Conservation (phyloP, 768 basidiomycete species). For the Lactarius trivialis region DNA sequence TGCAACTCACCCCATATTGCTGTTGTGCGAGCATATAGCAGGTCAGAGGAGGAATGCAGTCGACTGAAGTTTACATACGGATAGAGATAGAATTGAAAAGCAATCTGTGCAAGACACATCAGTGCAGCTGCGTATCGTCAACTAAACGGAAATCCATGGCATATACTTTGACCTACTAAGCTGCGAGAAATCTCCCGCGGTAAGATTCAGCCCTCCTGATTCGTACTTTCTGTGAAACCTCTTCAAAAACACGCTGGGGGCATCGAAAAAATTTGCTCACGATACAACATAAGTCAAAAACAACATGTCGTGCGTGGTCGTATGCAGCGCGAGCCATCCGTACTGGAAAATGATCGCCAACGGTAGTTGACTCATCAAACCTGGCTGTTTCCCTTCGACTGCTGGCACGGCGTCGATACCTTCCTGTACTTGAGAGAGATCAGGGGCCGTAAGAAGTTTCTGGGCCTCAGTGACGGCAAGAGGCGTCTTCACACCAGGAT, state of each 20-base stretch:
- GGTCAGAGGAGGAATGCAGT: neutral
- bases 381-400: slow-evolving; percentile 49
- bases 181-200: slow-evolving; percentile 87
- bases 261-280: slow-evolving; percentile 39
- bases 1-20: slow-evolving; percentile 33
- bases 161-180: slow-evolving; percentile 50
- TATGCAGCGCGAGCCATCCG: slow-evolving; percentile 80
- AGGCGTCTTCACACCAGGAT: slow-evolving; percentile 75
- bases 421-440: slow-evolving; percentile 35
- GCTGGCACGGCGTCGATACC: slow-evolving; percentile 35
- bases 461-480: slow-evolving; percentile 71
- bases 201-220: slow-evolving; percentile 85
- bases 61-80: slow-evolving; percentile 50
- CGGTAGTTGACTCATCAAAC: slow-evolving; percentile 70
- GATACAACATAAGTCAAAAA: slow-evolving; percentile 89
- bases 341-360: slow-evolving; percentile 85
- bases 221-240: slow-evolving; percentile 54
- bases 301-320: slow-evolving; percentile 84
- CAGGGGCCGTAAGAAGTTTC: slow-evolving; percentile 37
- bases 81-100: slow-evolving; percentile 87
- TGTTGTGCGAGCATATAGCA: slow-evolving; percentile 12
- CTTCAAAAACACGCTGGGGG: slow-evolving; percentile 2
- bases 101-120: slow-evolving; percentile 92
- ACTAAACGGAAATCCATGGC: slow-evolving; percentile 2
- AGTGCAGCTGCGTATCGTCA: slow-evolving; percentile 59